Conservation (phyloP, 2,329 filamentous ascomycete species). For the Cladosporium sp. region DNA sequence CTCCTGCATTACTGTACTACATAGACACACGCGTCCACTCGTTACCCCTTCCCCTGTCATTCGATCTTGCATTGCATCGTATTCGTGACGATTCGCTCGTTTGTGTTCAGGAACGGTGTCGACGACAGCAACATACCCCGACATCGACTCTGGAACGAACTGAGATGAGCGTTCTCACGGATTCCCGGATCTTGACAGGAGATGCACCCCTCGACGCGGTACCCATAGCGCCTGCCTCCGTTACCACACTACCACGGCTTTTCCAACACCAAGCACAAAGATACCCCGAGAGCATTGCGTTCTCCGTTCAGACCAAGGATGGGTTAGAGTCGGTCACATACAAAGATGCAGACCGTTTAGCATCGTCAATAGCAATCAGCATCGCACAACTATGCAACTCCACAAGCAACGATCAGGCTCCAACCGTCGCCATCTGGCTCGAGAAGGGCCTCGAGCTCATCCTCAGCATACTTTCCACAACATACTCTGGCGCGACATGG, state of each 20-base stretch:
- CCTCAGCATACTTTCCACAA: conserved; percentile 21
- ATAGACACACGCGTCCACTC: background rate
- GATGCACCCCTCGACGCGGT: conserved; percentile 15
- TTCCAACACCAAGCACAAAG: conserved; percentile 17
- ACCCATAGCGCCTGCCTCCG: conserved; percentile 16
- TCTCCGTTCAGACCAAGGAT: conserved; percentile 17
- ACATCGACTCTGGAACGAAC: background rate
- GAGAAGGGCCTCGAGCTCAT: conserved; percentile 22
- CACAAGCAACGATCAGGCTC: background rate
- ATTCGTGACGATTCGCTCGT: too few relatives aligned
- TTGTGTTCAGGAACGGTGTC: too few relatives aligned
- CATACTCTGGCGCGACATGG: conserved; percentile 25
- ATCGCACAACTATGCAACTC: conserved; percentile 1
- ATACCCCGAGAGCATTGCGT: conserved; percentile 17
- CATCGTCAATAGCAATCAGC: conserved; percentile 15
- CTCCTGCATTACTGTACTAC: background rate
- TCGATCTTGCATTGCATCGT: background rate
- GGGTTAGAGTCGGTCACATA: conserved; percentile 18
- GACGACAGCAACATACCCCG: background rate
- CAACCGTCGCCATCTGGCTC: conserved; percentile 21
- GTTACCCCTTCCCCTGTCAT: background rate
- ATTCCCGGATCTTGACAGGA: conserved; percentile 16
- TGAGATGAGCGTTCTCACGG: background rate
- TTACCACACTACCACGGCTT: conserved; percentile 18
- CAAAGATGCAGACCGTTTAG: conserved; percentile 17